A percentile compares a stretch with the other conserved stretches of the same genome.
Conservation (phyloP, 768 basidiomycete species). For the Russula foetens region DNA sequence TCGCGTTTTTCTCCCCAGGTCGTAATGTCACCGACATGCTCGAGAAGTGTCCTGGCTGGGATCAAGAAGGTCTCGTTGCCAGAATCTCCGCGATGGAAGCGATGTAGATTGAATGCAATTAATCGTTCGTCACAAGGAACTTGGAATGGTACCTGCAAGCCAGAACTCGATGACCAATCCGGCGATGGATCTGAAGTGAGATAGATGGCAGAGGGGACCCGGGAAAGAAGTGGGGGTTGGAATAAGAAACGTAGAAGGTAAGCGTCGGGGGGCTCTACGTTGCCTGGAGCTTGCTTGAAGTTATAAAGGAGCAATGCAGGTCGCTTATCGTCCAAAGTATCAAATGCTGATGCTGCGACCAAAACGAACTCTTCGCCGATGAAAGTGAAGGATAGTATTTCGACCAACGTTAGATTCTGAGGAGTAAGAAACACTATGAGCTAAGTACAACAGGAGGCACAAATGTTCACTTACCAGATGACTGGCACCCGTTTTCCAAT, state of each 20-base stretch:
- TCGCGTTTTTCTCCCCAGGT: background rate
- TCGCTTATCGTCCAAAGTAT: background rate
- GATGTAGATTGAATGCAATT: background rate
- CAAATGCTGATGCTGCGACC: background rate
- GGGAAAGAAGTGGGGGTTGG: background rate
- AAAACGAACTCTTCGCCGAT: conserved; percentile 5
- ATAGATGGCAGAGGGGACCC: background rate
- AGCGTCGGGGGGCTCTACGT: background rate
- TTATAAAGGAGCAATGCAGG: conserved; percentile 14
- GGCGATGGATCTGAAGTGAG: conserved; percentile 14
- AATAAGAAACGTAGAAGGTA: conserved; percentile 7
- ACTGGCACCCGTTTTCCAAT: conserved; percentile 16
- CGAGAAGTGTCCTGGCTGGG: conserved; percentile 2
- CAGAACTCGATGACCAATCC: background rate
- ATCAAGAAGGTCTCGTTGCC: conserved; percentile 1
- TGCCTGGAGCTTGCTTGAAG: background rate
- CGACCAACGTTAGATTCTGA: background rate
- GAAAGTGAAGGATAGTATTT: conserved; percentile 12
- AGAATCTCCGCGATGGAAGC: background rate
- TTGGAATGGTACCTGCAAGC: conserved; percentile 24
- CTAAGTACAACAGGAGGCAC: background rate
- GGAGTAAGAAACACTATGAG: background rate
- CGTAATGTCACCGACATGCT: background rate
- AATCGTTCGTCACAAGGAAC: conserved; percentile 3
- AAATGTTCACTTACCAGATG: conserved; percentile 3